phyloP scores from a whole-genome alignment of 257 asterid species.

The Galeopsis tetrahit region DNA sequence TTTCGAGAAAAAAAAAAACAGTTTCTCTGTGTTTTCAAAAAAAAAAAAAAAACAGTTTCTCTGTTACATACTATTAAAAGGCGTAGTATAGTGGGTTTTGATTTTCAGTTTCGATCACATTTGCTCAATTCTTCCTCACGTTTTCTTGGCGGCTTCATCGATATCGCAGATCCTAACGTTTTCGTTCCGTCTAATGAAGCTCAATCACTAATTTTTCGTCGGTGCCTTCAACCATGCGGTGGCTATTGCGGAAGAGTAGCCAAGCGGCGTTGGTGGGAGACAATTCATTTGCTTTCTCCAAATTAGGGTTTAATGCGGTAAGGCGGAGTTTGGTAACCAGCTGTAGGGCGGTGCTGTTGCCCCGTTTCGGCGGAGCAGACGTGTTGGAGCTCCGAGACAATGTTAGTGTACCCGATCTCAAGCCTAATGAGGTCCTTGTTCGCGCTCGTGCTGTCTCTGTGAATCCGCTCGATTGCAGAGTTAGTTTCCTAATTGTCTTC shows the following conservation, averaged over 20 bases:
- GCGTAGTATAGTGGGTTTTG: no score
- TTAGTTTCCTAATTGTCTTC: conserved; percentile 42
- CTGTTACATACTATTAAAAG: no score
- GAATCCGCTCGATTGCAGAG: conserved; percentile 93
- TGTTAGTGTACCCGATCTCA: conserved; percentile 77
- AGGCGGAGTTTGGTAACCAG: conserved; percentile 58
- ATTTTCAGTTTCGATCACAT: no score
- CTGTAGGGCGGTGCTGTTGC: conserved; percentile 86
- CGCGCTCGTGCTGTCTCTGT: conserved; percentile 95
- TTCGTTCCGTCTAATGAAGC: not conserved
- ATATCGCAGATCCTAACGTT: not conserved
- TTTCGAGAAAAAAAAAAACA: no score
- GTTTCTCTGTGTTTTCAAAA: no score
- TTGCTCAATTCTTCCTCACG: no score
- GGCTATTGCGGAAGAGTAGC: conserved; percentile 46
- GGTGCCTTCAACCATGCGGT: conserved; percentile 51
- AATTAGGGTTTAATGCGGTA: conserved; percentile 41
- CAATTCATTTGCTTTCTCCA: conserved; percentile 2
- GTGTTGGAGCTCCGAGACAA: conserved; percentile 75
- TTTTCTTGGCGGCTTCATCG: no score
- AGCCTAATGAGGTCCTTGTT: conserved; percentile 89
- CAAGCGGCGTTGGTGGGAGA: conserved; percentile 36
- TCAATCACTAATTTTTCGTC: conserved; percentile 15
- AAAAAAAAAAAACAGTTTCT: no score
- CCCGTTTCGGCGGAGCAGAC: conserved; percentile 91